Evolutionary conservation across 345 rosid genomes (phyloP).

Genomic region (Ricinus communis): DNA sequence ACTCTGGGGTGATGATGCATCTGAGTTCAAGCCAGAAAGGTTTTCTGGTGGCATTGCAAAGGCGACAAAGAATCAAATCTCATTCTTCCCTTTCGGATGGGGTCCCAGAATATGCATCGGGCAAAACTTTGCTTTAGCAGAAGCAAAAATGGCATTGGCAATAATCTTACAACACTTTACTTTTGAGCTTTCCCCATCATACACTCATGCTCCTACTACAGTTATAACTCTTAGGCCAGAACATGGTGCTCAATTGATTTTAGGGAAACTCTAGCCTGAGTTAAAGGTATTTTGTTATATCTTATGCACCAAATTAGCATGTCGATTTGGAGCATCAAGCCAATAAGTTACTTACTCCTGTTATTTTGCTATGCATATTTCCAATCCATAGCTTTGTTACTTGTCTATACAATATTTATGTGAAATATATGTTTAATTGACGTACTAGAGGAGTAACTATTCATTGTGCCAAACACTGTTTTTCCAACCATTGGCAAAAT

Average conservation of each 20-base stretch:
- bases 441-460: no score
- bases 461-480: no score
- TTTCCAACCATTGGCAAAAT: no score
- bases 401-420: no score
- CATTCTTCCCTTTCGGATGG: conserved; percentile 39
- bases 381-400: no score
- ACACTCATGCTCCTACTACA: conserved; percentile 50
- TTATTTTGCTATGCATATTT: no score
- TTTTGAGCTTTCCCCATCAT: conserved; percentile 49
- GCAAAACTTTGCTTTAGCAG: conserved; percentile 45
- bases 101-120: conserved; percentile 47
- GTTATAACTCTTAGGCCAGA: conserved; percentile 49
- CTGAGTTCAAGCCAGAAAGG: conserved; percentile 44
- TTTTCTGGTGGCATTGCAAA: conserved; percentile 42
- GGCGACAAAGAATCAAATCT: conserved; percentile 32
- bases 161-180: conserved; percentile 43
- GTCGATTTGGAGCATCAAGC: no score
- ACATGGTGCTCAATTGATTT: conserved; percentile 41
- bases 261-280: background rate
- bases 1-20: conserved; percentile 19
- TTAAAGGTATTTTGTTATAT: no score
- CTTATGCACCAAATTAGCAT: no score
- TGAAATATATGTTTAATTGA: no score
- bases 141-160: conserved; percentile 56
- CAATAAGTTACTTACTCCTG: no score